Evolutionary conservation across 225 moss, liverwort and hornwort species (phyloP).

Genomic region (Sphagnum contortum): DNA sequence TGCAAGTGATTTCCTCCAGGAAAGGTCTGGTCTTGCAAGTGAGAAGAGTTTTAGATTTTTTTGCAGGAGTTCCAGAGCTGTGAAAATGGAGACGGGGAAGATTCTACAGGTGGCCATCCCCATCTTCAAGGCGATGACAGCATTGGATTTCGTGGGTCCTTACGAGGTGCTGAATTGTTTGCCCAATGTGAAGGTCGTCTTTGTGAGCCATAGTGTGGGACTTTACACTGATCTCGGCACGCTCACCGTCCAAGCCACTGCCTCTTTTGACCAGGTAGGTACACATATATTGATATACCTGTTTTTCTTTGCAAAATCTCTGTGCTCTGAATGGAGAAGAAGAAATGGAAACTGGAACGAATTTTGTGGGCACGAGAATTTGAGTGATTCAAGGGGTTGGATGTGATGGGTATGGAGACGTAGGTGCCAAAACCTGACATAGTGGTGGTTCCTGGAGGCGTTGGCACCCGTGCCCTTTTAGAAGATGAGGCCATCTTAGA

Average conservation of each 20-base stretch:
- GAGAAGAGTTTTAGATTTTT: too few species aligned
- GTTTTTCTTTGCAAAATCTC: too few species aligned
- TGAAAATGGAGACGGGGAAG: constrained; percentile 2
- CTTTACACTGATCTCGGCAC: constrained; percentile 18
- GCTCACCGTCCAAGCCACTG: constrained; percentile 45
- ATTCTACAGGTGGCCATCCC: constrained; percentile 58
- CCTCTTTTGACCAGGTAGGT: constrained; percentile 53
- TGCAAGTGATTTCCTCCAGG: too few species aligned
- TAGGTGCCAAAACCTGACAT: constrained; percentile 67
- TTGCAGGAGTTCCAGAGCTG: too few species aligned
- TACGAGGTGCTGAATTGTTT: constrained; percentile 46
- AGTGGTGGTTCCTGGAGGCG: constrained; percentile 61
- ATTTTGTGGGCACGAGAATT: too few species aligned
- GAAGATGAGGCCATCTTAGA: constrained; percentile 46
- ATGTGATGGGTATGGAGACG: neutral
- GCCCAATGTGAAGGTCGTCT: constrained; percentile 56
- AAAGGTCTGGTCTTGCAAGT: too few species aligned
- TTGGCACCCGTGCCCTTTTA: constrained; percentile 20
- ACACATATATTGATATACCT: too few species aligned
- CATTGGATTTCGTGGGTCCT: constrained; percentile 59
- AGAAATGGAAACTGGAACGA: too few species aligned
- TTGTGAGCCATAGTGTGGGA: constrained; percentile 62
- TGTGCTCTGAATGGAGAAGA: too few species aligned
- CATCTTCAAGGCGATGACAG: constrained; percentile 39
- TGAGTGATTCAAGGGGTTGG: too few species aligned